phyloP scores from a whole-genome alignment of 495 filamentous ascomycete species.

The Sporormia fimetaria region DNA sequence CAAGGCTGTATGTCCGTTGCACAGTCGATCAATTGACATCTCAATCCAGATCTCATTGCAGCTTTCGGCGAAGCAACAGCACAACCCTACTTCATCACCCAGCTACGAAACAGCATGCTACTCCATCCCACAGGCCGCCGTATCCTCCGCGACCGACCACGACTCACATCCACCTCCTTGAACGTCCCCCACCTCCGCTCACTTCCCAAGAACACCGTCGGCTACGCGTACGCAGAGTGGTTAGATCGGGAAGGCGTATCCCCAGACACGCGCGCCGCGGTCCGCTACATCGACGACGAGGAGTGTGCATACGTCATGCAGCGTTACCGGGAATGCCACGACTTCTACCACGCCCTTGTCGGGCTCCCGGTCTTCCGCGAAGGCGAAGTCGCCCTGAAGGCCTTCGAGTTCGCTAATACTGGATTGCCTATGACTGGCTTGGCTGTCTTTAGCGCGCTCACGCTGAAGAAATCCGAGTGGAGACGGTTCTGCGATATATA shows the following conservation, averaged over 20 bases:
- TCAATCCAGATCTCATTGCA: constrained; percentile 70
- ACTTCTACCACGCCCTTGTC: constrained; percentile 95
- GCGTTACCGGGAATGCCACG: constrained; percentile 92
- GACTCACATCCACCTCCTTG: constrained; percentile 72
- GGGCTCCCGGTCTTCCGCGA: constrained; percentile 85
- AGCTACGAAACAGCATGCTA: constrained; percentile 87
- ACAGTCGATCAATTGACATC: neutral
- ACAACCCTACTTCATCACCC: constrained; percentile 88
- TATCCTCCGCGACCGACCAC: constrained; percentile 81
- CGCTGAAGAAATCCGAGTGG: constrained; percentile 67
- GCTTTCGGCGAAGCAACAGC: constrained; percentile 86
- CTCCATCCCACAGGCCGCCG: constrained; percentile 69
- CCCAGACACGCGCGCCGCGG: constrained; percentile 71
- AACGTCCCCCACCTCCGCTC: constrained; percentile 56
- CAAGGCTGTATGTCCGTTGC: neutral
- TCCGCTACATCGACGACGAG: constrained; percentile 83
- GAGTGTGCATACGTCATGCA: constrained; percentile 99
- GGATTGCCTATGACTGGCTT: constrained; percentile 90
- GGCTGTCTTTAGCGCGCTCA: constrained; percentile 54
- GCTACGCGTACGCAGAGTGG: constrained; percentile 77
- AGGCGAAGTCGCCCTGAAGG: constrained; percentile 89
- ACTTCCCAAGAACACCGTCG: constrained; percentile 64
- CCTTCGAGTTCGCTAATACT: constrained; percentile 93
- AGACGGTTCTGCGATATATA: constrained; percentile 61
- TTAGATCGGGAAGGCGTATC: constrained; percentile 84